phyloP scores from a whole-genome alignment of 441 rosid genomes.

The Codiaeum variegatum region DNA sequence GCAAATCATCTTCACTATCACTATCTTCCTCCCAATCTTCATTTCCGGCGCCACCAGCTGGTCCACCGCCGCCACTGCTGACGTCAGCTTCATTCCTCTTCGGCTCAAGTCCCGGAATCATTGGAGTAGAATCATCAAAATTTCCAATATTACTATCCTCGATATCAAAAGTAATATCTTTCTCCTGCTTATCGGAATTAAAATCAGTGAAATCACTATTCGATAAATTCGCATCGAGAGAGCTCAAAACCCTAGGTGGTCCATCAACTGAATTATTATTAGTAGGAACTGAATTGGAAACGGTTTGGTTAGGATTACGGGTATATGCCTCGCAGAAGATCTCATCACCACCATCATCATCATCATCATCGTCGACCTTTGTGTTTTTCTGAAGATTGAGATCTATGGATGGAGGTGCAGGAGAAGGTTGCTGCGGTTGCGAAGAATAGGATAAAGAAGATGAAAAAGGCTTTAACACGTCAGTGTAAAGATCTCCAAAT shows the following conservation, averaged over 20 bases:
- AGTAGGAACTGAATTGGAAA: constrained; percentile 11
- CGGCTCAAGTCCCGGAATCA: constrained; percentile 44
- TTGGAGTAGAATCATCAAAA: constrained; percentile 32
- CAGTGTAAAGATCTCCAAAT: constrained; percentile 97
- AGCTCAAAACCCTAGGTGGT: constrained; percentile 50
- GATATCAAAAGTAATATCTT: constrained; percentile 67
- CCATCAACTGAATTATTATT: constrained; percentile 24
- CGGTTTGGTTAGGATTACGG: constrained; percentile 11
- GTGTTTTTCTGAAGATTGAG: constrained; percentile 33
- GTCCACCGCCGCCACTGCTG: constrained; percentile 25
- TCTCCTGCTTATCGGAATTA: constrained; percentile 23
- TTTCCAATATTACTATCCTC: constrained; percentile 47
- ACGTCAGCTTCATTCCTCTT: constrained; percentile 5
- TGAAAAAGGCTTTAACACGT: constrained; percentile 63
- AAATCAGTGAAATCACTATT: constrained; percentile 6
- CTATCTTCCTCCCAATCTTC: constrained; percentile 39
- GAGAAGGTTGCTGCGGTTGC: constrained; percentile 27
- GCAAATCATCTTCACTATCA: constrained; percentile 97
- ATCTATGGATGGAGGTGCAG: constrained; percentile 38
- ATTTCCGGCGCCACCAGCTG: constrained; percentile 34
- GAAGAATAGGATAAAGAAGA: constrained; percentile 26
- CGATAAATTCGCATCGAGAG: constrained; percentile 24
- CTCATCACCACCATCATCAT: constrained; percentile 23
- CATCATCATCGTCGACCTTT: constrained; percentile 27
- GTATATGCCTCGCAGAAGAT: constrained; percentile 7